phyloP scores from a whole-genome alignment of 805 yeast genomes.

The Saccharomyces kudriavzevii region DNA sequence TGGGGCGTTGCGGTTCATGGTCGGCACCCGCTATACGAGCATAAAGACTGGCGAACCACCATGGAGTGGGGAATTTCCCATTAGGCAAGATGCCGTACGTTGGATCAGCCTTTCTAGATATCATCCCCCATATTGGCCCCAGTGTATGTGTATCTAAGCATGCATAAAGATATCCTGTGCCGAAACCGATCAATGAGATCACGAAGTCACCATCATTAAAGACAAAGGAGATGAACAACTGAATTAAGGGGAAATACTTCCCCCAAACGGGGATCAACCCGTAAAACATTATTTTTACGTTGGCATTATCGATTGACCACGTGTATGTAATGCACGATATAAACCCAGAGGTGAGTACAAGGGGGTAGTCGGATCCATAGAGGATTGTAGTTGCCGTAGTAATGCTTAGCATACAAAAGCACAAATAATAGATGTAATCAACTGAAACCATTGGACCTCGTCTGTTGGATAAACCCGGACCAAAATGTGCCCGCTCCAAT shows the following conservation, averaged over 20 bases:
- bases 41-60: constrained; percentile 8
- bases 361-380: constrained; percentile 8
- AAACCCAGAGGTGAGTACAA: constrained; percentile 20
- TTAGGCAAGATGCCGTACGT: constrained; percentile 17
- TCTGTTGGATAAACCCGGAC: constrained; percentile 1
- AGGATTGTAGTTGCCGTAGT: constrained; percentile 5
- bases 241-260: constrained; percentile 43
- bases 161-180: constrained; percentile 51
- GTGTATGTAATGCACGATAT: constrained; percentile 40
- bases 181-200: constrained; percentile 42
- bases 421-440: constrained; percentile 23
- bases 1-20: not conserved
- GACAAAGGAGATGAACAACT: constrained; percentile 33
- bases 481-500: constrained; percentile 18
- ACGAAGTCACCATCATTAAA: constrained; percentile 39
- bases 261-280: constrained; percentile 46
- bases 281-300: constrained; percentile 46
- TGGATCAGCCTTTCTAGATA: constrained; percentile 8
- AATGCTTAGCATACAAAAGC: constrained; percentile 15
- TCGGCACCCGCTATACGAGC: not conserved
- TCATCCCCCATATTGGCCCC: constrained; percentile 38
- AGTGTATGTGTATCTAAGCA: constrained; percentile 53
- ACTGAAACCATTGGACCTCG: constrained; percentile 10
- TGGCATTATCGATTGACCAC: constrained; percentile 53
- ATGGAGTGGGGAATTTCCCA: constrained; percentile 23